Evolutionary conservation across 2,329 filamentous ascomycete species (phyloP), one percentile per base, ranked within the genome.

Genomic region (Aspergillus ochraceoroseus): DNA sequence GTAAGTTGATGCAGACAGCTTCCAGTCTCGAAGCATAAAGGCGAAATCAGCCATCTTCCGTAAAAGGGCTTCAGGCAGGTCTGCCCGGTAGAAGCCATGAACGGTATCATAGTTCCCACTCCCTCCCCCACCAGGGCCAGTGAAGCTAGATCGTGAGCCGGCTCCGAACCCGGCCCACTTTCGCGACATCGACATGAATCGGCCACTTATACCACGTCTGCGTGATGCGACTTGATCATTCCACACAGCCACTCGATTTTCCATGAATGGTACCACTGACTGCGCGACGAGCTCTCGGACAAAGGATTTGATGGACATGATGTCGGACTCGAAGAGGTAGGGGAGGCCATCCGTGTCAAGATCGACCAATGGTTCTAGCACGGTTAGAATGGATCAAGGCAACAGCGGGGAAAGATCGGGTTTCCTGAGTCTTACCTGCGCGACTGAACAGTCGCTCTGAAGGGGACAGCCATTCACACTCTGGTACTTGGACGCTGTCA

Each of bases 21-120:
- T 95, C 80, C 85, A 98, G 64, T 98, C 94, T 20, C 92, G 80
- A 25, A 98, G 75, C 89, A 98, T 95, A 58, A 98, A 94, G 7
- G 88, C 83, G 65, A 90, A 96, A 61, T 98, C 92, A 29, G 87
- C 92, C 33, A 98, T 71, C 59, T 94, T 94, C 23, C 92, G 82
- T 79, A 98, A 86, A 34, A 92, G 77, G 3, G 90, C 89, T 69
- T 98, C 94, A 0, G 88, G 82, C 0, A 85, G 72, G 47, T 94
- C 87, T 0, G 87, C 83, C 17, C 77, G 75, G 64, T 96, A 98
- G 61, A 86, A 94, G 1, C 88, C 88, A 52, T 79, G 75, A 5
- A 79, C 64, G 25, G 75, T 66, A 62, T 95, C 87, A 64, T 94
- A 95, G 57, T 88, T 94, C 54, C 54, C 72, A 59, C 55, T 63